Base-by-base conservation (phyloP, 108 stramenopile genomes). In the Nitzschia palea region DNA sequence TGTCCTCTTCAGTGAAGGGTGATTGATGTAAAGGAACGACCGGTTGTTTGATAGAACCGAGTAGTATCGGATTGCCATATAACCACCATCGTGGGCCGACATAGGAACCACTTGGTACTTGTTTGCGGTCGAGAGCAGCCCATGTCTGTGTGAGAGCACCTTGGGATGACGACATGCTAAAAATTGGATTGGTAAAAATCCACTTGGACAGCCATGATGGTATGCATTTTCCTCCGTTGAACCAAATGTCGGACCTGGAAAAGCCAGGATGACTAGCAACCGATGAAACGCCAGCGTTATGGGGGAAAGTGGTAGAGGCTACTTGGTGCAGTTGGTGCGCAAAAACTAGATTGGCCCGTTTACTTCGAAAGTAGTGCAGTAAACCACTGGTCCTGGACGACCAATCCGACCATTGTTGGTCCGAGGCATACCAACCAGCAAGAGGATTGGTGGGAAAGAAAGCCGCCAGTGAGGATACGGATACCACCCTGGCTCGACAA, bases 221-320 rank as follows among this genome's bases (percentile, higher is more conserved):
- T 12, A 59, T 26, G n/a, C 17, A 15, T 22, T 40, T 26, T 9
- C 9, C 14, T 32, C 44, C 56, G 22, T 53, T 69, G 28, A 6
- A 12, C 10, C 26, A 22, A 32, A 45, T 47, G 36, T 69, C 45
- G 40, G 45, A 31, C 8, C 26, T 17, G 14, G 68, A 48, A 58
- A 18, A 44, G 20, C 68, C 68, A 43, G 68, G 68, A 59, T 69
- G 68, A 14, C 54, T 40, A 2, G 57, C 68, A 2, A 59, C 68
- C 2, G 45, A 53, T 25, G 42, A 14, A 8, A 69, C 31, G 26
- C 44, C 57, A 3, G 17, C 14, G 18, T 15, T 25, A 12, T 10
- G 10, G 12, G 37, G 10, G 12, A 6, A 6, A 32, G 43, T 34
- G 1, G 52, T 48, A 29, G 22, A 2, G 10, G 17, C 30, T 25